Conservation (phyloP, 768 basidiomycete genomes). For the Dacryopinax spathularia region DNA sequence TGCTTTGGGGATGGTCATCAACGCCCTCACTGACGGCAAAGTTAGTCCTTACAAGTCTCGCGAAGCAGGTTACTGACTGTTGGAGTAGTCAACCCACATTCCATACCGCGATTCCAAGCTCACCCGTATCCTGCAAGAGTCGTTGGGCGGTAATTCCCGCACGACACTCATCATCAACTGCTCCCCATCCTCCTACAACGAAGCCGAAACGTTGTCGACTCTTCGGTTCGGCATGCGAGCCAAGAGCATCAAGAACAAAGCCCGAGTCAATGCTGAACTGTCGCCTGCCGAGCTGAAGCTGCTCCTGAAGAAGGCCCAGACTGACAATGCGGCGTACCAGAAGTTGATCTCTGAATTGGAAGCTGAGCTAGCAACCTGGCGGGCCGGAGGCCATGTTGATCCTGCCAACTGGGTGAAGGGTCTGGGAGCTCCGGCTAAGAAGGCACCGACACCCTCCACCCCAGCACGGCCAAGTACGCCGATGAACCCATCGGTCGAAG, state of each 20-base stretch:
- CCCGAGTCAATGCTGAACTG: slow-evolving; percentile 94
- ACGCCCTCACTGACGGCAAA: slow-evolving; percentile 91
- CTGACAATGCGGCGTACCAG: slow-evolving; percentile 68
- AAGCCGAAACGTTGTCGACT: slow-evolving; percentile 87
- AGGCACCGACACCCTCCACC: slow-evolving; percentile 47
- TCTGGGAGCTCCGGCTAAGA: slow-evolving; percentile 33
- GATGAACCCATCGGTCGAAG: slow-evolving; percentile 56
- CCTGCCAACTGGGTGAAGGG: slow-evolving; percentile 62
- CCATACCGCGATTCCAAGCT: slow-evolving; percentile 99
- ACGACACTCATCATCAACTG: slow-evolving; percentile 99
- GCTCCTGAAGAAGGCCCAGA: slow-evolving; percentile 75
- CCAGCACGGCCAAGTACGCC: slow-evolving; percentile 58
- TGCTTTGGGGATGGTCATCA: slow-evolving; percentile 98
- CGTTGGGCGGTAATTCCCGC: slow-evolving; percentile 84
- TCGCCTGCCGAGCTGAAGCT: slow-evolving; percentile 92
- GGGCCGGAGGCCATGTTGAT: slow-evolving; percentile 71
- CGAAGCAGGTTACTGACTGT: slow-evolving; percentile 2
- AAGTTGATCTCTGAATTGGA: slow-evolving; percentile 82
- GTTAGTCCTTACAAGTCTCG: slow-evolving; percentile 29
- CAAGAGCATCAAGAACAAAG: slow-evolving; percentile 99
- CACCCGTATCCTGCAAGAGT: slow-evolving; percentile 97
- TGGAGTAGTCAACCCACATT: slow-evolving; percentile 72
- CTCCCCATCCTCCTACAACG: slow-evolving; percentile 94
- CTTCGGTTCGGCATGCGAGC: slow-evolving; percentile 99
- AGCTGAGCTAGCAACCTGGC: slow-evolving; percentile 81